A percentile compares a stretch with the other conserved stretches of the same genome.
phyloP scores from a whole-genome alignment of 768 basidiomycete genomes.

The Coprinellus micaceus region DNA sequence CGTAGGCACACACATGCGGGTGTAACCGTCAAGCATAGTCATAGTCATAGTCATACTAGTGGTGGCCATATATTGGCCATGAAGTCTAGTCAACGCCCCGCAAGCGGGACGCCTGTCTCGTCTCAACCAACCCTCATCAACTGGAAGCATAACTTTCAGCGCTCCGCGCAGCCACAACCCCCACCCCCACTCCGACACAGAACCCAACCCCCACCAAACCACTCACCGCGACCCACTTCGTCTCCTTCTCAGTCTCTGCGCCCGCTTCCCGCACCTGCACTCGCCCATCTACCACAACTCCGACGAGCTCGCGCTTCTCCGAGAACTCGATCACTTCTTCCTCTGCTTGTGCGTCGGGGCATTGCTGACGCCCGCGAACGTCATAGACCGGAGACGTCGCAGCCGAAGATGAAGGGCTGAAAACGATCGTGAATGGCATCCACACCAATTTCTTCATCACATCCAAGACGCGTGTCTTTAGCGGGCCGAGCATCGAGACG shows the following conservation, averaged over 20 bases:
- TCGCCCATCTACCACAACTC: neutral
- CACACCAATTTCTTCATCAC: neutral
- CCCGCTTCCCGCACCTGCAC: neutral
- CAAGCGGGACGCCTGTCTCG: neutral
- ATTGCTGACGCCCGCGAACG: neutral
- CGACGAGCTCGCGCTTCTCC: neutral
- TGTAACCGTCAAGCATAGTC: no score
- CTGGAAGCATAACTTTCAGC: neutral
- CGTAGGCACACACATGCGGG: neutral
- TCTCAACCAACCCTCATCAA: neutral
- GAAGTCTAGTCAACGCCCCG: neutral
- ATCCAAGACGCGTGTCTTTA: conserved; percentile 14
- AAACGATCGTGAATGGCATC: neutral
- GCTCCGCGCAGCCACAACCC: conserved; percentile 2
- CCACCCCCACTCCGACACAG: conserved; percentile 4
- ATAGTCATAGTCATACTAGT: no score
- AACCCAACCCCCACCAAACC: conserved; percentile 8
- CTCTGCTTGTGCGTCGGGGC: neutral
- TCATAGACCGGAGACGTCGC: neutral
- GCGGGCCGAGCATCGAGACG: conserved; percentile 54
- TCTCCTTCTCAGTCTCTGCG: neutral
- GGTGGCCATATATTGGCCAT: no score
- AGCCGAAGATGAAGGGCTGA: neutral
- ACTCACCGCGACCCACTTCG: conserved; percentile 5
- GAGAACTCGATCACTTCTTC: neutral